Percentiles rank a stretch among this genome's conserved stretches.
Evolutionary conservation across 495 filamentous ascomycete genomes (phyloP).

Genomic region (Evernia prunastri): DNA sequence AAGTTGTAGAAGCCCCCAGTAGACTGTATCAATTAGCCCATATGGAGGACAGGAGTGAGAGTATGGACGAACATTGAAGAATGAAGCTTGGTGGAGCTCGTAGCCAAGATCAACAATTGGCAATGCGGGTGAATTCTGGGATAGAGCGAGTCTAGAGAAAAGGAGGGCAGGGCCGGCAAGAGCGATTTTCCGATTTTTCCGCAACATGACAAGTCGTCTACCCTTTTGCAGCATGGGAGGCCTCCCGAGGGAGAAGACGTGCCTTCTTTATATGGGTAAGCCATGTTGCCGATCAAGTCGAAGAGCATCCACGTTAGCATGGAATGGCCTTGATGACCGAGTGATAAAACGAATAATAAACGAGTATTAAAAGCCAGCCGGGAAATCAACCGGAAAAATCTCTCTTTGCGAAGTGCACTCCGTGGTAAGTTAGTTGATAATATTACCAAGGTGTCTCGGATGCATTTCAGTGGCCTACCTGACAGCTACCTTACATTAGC

Average conservation of each 20-base stretch:
- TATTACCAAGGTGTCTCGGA: too few species aligned
- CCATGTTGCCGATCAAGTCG: neutral
- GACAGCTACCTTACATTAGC: too few species aligned
- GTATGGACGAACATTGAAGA: slow-evolving; percentile 38
- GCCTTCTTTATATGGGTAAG: neutral
- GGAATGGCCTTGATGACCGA: neutral
- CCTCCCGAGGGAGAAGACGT: neutral
- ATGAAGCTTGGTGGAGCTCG: slow-evolving; percentile 42
- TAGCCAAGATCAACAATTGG: slow-evolving; percentile 49
- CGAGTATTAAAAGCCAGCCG: too few species aligned
- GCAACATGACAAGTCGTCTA: neutral
- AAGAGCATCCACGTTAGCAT: neutral
- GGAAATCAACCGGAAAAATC: too few species aligned
- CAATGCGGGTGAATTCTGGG: slow-evolving; percentile 19
- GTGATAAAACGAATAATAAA: too few species aligned
- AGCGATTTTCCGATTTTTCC: neutral
- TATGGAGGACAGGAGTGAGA: neutral
- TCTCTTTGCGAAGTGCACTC: too few species aligned
- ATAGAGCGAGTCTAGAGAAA: neutral
- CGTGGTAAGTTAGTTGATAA: too few species aligned
- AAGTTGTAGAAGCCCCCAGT: slow-evolving; percentile 48
- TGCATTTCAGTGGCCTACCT: too few species aligned
- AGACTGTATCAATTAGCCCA: slow-evolving; percentile 17
- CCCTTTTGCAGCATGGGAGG: neutral
- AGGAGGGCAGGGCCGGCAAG: slow-evolving; percentile 1